Evolutionary conservation across 768 basidiomycete species (phyloP), one percentile per base, ranked within the genome.

Genomic region (Candolleomyces efflorescens): DNA sequence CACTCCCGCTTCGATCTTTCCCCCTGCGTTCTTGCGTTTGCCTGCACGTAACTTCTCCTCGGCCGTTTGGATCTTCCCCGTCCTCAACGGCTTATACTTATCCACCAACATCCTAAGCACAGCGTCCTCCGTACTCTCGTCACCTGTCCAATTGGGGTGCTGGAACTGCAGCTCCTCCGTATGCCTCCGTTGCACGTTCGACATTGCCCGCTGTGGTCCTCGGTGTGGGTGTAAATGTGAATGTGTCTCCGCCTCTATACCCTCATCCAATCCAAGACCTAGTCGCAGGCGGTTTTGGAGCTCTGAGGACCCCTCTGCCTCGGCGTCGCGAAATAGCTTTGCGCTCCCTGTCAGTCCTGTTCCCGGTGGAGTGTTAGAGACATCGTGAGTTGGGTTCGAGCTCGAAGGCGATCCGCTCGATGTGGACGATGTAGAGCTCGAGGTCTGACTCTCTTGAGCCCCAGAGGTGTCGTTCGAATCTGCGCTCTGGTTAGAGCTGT

Each of bases 91-190:
- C 69, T 89, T 92, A 75, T 93, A 86, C 67, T 90, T 89, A 75
- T 94, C 92, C 36, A 92, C 79, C 5, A 94, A 78, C 90, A 95
- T 94, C 20, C 91, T 81, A 17, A 92, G 75, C 0, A 94, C 85
- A 0, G 85, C 80, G 71, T 90, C 85, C 54, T 83, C 74, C 1
- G 82, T 75, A 6, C 78, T 75, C 69, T 93, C 92, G 11, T 93
- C 89, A 0, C 90, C 90, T 1, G 81, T 82, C 92, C 90, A 92
- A 66, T 91, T 86, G 56, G 81, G 75, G 36, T 86, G 73, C 62
- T 81, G 76, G 49, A 71, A 73, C 61, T 80, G 47, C 12, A 51
- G 36, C 12, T 57, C 12, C 13, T 49, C 48, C 22, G 47, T 48
- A 20, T 39, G 56, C 32, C n/a, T 3, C 3, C 27, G 39, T 75